Evolutionary conservation across 2,329 filamentous ascomycete genomes (phyloP).

Genomic region (Akanthomyces uredinophilus): DNA sequence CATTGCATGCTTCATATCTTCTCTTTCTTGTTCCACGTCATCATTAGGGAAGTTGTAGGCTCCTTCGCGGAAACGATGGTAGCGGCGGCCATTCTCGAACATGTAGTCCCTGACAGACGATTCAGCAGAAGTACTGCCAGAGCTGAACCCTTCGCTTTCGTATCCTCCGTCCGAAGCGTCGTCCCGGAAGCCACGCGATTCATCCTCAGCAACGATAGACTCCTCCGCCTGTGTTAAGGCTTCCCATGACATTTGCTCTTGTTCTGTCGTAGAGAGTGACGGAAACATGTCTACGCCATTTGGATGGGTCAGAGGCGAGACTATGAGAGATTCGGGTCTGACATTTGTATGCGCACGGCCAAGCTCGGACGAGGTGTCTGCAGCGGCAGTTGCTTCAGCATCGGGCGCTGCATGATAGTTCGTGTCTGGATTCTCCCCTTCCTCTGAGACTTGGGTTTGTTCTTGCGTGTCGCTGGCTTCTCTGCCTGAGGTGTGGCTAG

Average conservation of each 20-base stretch:
- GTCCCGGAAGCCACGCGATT: slow-evolving; percentile 20
- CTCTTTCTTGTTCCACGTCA: slow-evolving; percentile 53
- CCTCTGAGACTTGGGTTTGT: not conserved
- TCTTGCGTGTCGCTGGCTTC: not conserved
- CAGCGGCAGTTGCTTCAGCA: not conserved
- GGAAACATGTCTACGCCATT: slow-evolving; percentile 35
- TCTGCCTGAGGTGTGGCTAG: not conserved
- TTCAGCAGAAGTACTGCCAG: slow-evolving; percentile 33
- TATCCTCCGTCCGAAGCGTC: slow-evolving; percentile 33
- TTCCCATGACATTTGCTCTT: slow-evolving; percentile 32
- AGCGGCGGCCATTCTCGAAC: slow-evolving; percentile 54
- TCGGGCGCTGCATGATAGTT: not conserved
- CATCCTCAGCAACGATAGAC: slow-evolving; percentile 32
- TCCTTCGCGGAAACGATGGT: slow-evolving; percentile 51
- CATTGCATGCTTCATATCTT: slow-evolving; percentile 53
- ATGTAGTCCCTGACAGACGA: slow-evolving; percentile 45
- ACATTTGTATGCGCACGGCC: not conserved
- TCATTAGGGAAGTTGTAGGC: slow-evolving; percentile 57
- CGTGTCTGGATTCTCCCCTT: not conserved
- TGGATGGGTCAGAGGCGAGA: slow-evolving; percentile 32
- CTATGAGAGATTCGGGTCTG: slow-evolving; percentile 20
- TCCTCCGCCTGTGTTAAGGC: slow-evolving; percentile 33
- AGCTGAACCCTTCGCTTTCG: slow-evolving; percentile 31
- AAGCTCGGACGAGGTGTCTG: not conserved
- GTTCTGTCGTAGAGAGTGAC: slow-evolving; percentile 29